phyloP scores from a whole-genome alignment of 73 alveolate genomes.

The Tetrahymena borealis region DNA sequence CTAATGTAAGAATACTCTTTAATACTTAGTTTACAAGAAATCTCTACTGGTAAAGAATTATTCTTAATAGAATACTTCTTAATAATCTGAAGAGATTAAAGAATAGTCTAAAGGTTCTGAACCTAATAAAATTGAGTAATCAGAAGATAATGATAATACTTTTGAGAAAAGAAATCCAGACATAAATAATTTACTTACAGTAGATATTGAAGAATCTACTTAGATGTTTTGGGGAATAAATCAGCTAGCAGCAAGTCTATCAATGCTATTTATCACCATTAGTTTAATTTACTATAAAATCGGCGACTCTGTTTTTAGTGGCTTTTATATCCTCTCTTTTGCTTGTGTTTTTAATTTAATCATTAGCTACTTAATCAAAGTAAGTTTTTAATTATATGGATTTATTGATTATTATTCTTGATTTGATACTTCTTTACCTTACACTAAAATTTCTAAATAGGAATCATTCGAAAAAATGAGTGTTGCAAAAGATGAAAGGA shows the following conservation, averaged over 20 bases:
- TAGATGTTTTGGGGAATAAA: conserved; percentile 6
- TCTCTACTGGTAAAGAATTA: background rate
- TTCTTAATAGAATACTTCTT: background rate
- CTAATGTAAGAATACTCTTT: background rate
- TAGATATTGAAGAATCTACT: conserved; percentile 13
- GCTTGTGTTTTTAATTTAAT: background rate
- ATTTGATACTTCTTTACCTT: no score
- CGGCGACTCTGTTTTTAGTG: conserved; percentile 15
- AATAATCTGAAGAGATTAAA: background rate
- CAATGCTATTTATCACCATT: background rate
- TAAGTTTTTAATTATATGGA: no score
- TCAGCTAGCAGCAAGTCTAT: background rate
- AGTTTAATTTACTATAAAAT: conserved; percentile 7
- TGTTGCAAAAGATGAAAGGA: conserved; percentile 18
- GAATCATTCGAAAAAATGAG: conserved; percentile 5
- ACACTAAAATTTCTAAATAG: background rate
- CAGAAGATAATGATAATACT: background rate
- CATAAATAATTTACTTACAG: conserved; percentile 29
- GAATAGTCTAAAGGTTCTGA: background rate
- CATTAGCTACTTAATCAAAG: background rate
- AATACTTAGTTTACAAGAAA: background rate
- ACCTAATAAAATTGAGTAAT: background rate
- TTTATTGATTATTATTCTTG: no score
- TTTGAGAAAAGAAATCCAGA: conserved; percentile 8
- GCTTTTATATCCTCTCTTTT: background rate